Percentiles rank a stretch among this genome's conserved stretches.
Evolutionary conservation across 2,329 filamentous ascomycete genomes (phyloP).

Genomic region (Lachnellula hyalina): DNA sequence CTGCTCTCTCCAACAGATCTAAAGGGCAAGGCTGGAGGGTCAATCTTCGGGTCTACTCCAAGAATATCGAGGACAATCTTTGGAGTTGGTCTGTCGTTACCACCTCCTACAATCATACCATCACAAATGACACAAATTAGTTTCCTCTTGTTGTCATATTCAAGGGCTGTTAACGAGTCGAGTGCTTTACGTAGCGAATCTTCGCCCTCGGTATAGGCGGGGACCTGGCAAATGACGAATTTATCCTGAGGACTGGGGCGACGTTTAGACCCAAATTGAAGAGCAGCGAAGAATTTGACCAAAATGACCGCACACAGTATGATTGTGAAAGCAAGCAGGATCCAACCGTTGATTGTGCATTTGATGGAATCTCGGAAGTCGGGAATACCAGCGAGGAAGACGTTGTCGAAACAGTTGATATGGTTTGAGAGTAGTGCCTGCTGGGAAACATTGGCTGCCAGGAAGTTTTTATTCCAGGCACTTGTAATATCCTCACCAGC

Average conservation of each 20-base stretch:
- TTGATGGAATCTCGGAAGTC: constrained; percentile 75
- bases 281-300: constrained; percentile 84
- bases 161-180: constrained; percentile 87
- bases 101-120: constrained; percentile 91
- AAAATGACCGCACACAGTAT: constrained; percentile 74
- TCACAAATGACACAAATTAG: constrained; percentile 95
- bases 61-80: constrained; percentile 98
- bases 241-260: constrained; percentile 91
- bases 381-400: constrained; percentile 74
- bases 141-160: constrained; percentile 98
- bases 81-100: constrained; percentile 93
- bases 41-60: constrained; percentile 92
- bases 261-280: constrained; percentile 90
- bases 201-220: constrained; percentile 96
- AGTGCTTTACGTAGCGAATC: constrained; percentile 89
- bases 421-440: constrained; percentile 54
- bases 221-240: constrained; percentile 97
- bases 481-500: constrained; percentile 74
- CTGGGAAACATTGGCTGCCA: constrained; percentile 45
- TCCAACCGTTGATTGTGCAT: constrained; percentile 87
- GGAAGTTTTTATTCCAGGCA: constrained; percentile 53
- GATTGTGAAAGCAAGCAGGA: constrained; percentile 81
- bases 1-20: constrained; percentile 84
- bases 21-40: constrained; percentile 90
- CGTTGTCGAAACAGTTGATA: constrained; percentile 74